These are phyloP conservation scores for Aschersonia sp. DNA, from an alignment of 2,329 filamentous ascomycete genomes.

Conservation along the genomic window DNA sequence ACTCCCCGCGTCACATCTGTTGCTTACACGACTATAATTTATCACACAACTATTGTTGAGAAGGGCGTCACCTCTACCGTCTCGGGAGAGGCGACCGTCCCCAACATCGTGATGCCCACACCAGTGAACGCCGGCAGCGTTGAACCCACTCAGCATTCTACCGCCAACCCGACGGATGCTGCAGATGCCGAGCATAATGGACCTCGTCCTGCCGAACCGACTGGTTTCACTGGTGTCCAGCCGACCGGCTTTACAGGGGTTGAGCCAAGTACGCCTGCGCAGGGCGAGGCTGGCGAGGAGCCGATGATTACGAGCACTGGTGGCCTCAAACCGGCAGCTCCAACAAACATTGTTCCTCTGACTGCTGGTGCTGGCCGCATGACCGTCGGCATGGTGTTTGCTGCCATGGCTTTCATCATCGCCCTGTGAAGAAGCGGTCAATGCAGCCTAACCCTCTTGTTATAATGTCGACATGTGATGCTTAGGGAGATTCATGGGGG, in stretches of 20 bases:
- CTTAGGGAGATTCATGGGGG: neutral
- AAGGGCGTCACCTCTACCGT: constrained; percentile 7
- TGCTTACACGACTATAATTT: constrained; percentile 29
- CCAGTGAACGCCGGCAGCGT: no score
- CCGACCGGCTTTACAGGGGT: no score
- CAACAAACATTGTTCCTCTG: constrained; percentile 19
- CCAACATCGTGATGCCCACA: no score
- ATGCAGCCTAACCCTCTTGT: neutral
- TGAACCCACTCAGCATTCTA: no score
- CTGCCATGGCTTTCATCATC: constrained; percentile 27
- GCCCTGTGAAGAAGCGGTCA: constrained; percentile 25
- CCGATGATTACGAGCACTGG: constrained; percentile 12
- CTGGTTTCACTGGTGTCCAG: no score
- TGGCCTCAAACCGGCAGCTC: constrained; percentile 16
- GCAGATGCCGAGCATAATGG: no score
- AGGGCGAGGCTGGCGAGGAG: neutral
- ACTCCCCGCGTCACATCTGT: constrained; percentile 35
- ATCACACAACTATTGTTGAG: constrained; percentile 31
- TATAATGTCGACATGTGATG: neutral
- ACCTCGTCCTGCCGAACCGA: no score
- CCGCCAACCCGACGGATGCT: no score
- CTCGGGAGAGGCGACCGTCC: no score
- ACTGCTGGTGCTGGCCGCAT: constrained; percentile 24
- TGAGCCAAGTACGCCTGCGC: neutral
- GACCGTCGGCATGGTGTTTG: constrained; percentile 27